Evolutionary conservation across 1,139 yeast genomes (phyloP), one percentile per base, ranked within the genome.

Genomic region (Candida buenavistaensis): DNA sequence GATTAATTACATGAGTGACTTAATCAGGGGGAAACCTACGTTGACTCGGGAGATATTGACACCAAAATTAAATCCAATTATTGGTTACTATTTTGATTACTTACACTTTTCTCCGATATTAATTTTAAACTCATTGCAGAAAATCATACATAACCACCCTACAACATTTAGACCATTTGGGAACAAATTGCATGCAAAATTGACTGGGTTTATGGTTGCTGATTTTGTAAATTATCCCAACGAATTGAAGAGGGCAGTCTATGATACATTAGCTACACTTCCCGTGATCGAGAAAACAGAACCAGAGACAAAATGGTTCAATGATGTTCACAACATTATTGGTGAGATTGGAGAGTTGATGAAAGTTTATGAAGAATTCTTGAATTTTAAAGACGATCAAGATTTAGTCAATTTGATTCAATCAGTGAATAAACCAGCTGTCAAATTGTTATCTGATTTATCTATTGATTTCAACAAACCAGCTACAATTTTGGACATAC

Each of bases 121-220:
- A 19, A 54, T 74, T 19, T 54, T 82, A 16, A 69, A 68, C 2
- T 69, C 83, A 1, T 60, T 86, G 43, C 64, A 64, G 37, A 62
- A 58, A 14, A 55, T 83, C 13, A 62, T 84, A 32, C 59, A 62
- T 28, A 67, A 72, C 41, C 86, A 85, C 53, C 76, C 95, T 1
- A 85, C 94, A 4, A 83, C 95, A 3, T 85, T 87, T 53, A 75
- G 92, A 55, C 95, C 96, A 7, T 81, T 72, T 59, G 83, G 82
- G 8, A 73, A 76, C 43, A 81, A 81, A 49, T 73, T 78, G 42
- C 75, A 78, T 39, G 57, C 57, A 5, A 69, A 69, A 23, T 56
- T 87, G 27, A 40, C 68, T 14, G 51, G 50, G 6, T 37, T 65
- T 47, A 55, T 75, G 54, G 52, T 45, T 7, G 39, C 37, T 3